Evolutionary conservation across 2,329 filamentous ascomycete species (phyloP).

Genomic region (Calonectria leucothoes): DNA sequence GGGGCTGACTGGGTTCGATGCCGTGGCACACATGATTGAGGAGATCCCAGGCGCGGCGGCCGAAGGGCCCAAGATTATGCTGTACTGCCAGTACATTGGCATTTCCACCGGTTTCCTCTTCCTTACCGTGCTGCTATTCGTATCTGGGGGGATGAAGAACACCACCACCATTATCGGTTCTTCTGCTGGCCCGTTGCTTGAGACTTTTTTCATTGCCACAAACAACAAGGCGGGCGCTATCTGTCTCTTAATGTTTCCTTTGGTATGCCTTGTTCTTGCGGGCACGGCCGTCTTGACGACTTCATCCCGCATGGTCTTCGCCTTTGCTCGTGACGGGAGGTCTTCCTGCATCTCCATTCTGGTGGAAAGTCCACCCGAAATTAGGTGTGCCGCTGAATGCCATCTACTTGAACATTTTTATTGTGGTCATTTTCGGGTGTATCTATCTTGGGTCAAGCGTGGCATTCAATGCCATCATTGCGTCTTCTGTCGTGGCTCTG

Average conservation of each 20-base stretch:
- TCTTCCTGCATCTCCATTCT: slow-evolving; percentile 69
- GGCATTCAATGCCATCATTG: slow-evolving; percentile 79
- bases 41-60: slow-evolving; percentile 46
- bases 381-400: slow-evolving; percentile 76
- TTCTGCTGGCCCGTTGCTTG: slow-evolving; percentile 67
- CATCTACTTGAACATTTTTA: slow-evolving; percentile 67
- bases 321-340: slow-evolving; percentile 74
- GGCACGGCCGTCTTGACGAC: slow-evolving; percentile 75
- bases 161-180: slow-evolving; percentile 60
- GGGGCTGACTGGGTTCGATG: slow-evolving; percentile 48
- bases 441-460: slow-evolving; percentile 74
- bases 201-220: slow-evolving; percentile 73
- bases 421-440: slow-evolving; percentile 75
- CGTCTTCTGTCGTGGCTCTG: slow-evolving; percentile 77
- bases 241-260: slow-evolving; percentile 74
- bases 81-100: slow-evolving; percentile 72
- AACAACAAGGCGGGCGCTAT: slow-evolving; percentile 69
- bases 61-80: slow-evolving; percentile 49
- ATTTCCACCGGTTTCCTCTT: slow-evolving; percentile 73
- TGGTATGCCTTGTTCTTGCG: slow-evolving; percentile 73
- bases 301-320: slow-evolving; percentile 73
- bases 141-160: slow-evolving; percentile 66
- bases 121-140: slow-evolving; percentile 72
- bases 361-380: slow-evolving; percentile 69
- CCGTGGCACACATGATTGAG: slow-evolving; percentile 51